Evolutionary conservation across 2,329 filamentous ascomycete genomes (phyloP).

Genomic region (Aureobasidium sp.): DNA sequence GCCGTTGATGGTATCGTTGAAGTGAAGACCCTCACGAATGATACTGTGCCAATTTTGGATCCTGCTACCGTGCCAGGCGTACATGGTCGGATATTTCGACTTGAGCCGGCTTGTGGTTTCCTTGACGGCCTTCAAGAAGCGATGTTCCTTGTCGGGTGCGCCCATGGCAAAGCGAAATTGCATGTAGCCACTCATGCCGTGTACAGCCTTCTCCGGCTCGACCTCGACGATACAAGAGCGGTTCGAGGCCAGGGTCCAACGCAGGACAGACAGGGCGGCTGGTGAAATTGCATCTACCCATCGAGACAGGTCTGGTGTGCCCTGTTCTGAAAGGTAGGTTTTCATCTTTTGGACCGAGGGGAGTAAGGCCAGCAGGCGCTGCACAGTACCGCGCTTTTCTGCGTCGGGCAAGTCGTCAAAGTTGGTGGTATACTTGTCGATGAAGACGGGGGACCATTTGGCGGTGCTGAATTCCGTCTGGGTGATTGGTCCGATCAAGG

Average conservation of each 20-base stretch:
- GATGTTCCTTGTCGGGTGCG: conserved; percentile 74
- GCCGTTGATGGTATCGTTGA: conserved; percentile 52
- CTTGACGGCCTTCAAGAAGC: conserved; percentile 58
- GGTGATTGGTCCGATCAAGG: not conserved
- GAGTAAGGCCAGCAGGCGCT: conserved; percentile 48
- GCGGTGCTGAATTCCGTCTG: not conserved
- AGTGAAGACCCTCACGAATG: conserved; percentile 72
- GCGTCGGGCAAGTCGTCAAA: conserved; percentile 45
- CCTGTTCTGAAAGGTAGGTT: conserved; percentile 33
- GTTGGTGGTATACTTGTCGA: conserved; percentile 44
- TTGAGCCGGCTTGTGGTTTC: conserved; percentile 33
- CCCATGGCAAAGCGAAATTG: conserved; percentile 87
- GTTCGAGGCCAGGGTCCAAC: conserved; percentile 88
- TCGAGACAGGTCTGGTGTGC: conserved; percentile 33
- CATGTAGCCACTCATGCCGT: conserved; percentile 56
- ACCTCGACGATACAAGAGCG: conserved; percentile 77
- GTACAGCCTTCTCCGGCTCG: conserved; percentile 42
- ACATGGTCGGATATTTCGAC: conserved; percentile 56
- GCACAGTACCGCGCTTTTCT: conserved; percentile 42
- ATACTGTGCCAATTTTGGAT: conserved; percentile 84
- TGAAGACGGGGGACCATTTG: conserved; percentile 26
- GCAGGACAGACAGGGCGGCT: conserved; percentile 58
- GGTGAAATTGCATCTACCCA: conserved; percentile 56
- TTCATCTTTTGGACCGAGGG: conserved; percentile 54
- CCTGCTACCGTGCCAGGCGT: conserved; percentile 78